Conservation (phyloP, 805 yeast species). For the Clavispora vitiphila region DNA sequence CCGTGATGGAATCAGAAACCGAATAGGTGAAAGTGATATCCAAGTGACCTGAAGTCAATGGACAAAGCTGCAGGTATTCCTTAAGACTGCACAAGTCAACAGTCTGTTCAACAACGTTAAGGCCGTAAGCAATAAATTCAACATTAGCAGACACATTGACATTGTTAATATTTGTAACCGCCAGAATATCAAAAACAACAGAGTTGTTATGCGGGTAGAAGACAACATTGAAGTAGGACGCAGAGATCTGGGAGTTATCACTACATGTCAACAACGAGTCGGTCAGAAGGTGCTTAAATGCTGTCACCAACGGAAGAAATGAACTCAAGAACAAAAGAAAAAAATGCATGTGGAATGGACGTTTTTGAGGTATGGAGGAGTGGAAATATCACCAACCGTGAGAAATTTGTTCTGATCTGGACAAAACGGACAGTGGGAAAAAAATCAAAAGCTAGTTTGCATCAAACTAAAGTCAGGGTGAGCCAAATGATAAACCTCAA, state of each 20-base stretch:
- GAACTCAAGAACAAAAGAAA: not conserved
- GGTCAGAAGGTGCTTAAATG: slow-evolving; percentile 37
- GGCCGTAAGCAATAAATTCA: slow-evolving; percentile 74
- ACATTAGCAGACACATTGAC: slow-evolving; percentile 58
- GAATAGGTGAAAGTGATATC: slow-evolving; percentile 53
- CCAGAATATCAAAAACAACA: slow-evolving; percentile 64
- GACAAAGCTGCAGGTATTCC: slow-evolving; percentile 52
- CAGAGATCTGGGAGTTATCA: slow-evolving; percentile 82
- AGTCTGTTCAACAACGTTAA: slow-evolving; percentile 50
- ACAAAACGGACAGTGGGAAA: not conserved
- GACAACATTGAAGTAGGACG: slow-evolving; percentile 72
- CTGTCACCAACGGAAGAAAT: slow-evolving; percentile 12
- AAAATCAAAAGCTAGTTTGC: not conserved
- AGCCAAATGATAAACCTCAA: not conserved
- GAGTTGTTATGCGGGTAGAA: slow-evolving; percentile 63
- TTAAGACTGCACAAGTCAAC: slow-evolving; percentile 62
- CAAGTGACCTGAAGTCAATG: slow-evolving; percentile 81
- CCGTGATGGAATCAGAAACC: slow-evolving; percentile 37
- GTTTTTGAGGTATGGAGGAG: not conserved
- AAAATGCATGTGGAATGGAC: not conserved
- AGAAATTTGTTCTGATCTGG: not conserved
- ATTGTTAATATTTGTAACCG: slow-evolving; percentile 72
- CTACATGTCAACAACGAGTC: slow-evolving; percentile 85
- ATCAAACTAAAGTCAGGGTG: not conserved
- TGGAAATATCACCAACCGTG: not conserved